phyloP scores from a whole-genome alignment of 305 asterid genomes.

The Fraxinus sp. region DNA sequence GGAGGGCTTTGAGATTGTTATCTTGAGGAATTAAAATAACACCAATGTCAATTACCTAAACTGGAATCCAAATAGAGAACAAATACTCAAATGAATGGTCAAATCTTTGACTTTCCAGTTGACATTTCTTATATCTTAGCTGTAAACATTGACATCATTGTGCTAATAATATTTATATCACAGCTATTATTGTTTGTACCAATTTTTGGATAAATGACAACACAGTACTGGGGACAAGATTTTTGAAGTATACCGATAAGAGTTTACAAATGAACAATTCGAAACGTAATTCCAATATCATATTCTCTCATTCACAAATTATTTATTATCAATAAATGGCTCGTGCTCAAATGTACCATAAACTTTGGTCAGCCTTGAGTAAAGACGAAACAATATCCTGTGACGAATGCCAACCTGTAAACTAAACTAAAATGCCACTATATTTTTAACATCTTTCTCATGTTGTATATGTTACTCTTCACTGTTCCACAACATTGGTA shows the following conservation, averaged over 20 bases:
- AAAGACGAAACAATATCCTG: not conserved
- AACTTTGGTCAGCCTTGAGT: not conserved
- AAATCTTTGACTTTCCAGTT: not conserved
- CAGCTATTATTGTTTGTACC: not conserved
- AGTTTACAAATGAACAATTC: not conserved
- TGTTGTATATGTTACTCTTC: slow-evolving; percentile 8
- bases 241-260: not conserved
- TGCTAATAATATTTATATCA: not conserved
- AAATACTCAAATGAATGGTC: not conserved
- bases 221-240: not conserved
- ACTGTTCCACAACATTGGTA: not conserved
- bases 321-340: not conserved
- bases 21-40: not conserved
- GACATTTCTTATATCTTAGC: not conserved
- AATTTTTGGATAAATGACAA: not conserved
- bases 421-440: not conserved
- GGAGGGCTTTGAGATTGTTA: not conserved
- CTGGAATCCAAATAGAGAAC: not conserved
- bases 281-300: not conserved
- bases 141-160: not conserved
- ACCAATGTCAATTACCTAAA: not conserved
- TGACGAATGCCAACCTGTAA: not conserved
- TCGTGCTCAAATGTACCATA: not conserved
- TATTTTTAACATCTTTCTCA: slow-evolving; percentile 5
- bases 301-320: not conserved